These are phyloP conservation scores for Thalassiosira livingstoniorum DNA, from an alignment of 352 stramenopile species.

Conservation along the genomic window DNA sequence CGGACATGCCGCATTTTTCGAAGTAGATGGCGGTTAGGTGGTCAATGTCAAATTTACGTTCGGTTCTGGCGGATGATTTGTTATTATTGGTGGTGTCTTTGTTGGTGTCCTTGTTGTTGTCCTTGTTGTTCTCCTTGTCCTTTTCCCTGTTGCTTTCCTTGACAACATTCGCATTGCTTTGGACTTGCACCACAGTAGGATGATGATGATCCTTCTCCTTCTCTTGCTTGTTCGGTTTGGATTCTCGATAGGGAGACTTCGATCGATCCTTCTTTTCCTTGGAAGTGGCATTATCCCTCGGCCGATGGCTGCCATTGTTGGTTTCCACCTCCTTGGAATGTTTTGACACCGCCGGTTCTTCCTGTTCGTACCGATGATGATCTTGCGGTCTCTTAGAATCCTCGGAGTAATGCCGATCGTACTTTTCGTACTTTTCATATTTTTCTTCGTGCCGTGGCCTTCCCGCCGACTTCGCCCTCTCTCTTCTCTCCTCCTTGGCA, in stretches of 20 bases:
- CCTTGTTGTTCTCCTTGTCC: conserved; percentile 3
- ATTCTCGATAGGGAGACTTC: too few relatives aligned
- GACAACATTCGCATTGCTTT: not conserved
- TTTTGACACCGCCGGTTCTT: not conserved
- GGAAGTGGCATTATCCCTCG: too few relatives aligned
- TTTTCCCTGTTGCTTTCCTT: conserved; percentile 34
- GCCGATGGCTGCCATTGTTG: too few relatives aligned
- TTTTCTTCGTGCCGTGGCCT: too few relatives aligned
- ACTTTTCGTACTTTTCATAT: not conserved
- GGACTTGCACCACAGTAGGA: not conserved
- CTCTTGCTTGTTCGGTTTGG: not conserved
- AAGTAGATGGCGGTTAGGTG: conserved; percentile 61
- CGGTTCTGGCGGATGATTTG: not conserved
- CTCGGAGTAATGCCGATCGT: not conserved
- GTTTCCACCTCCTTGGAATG: conserved; percentile 1
- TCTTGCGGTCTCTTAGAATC: not conserved
- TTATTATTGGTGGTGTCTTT: conserved; percentile 7
- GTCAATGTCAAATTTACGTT: conserved; percentile 53
- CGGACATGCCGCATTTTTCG: conserved; percentile 49
- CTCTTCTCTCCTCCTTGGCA: too few relatives aligned
- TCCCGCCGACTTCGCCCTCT: not conserved
- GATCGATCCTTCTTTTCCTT: not conserved
- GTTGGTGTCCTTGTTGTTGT: not conserved
- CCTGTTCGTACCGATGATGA: not conserved
- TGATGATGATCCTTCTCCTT: not conserved